Base-by-base conservation (phyloP, 108 stramenopile species). In the Discostella pseudostelligera region DNA sequence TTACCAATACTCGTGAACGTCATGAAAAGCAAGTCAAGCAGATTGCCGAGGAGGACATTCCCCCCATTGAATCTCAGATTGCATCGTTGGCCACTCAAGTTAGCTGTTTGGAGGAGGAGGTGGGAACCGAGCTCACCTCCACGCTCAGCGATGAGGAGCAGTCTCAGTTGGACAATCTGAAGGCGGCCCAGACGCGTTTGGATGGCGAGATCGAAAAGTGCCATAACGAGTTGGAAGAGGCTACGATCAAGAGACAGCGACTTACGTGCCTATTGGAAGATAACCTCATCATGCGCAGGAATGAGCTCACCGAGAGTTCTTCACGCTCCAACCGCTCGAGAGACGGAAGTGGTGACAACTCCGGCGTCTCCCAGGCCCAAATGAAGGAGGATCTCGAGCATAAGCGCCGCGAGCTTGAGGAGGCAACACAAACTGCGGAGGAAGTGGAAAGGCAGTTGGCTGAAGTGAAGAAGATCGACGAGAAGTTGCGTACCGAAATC, bases 221-320 rank as follows among this genome's bases (percentile, higher is more conserved):
- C 59, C 84, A 54, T 8, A 81, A 86, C 28, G 47, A 60, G 14
- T 81, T 98, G 8, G 89, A 85, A 40, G 73, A 82, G 5, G 74
- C 87, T 37, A 72, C 84, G 22, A 78, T 74, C 49, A 74, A 85
- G 49, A 82, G 82, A 24, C 85, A 87, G 25, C 72, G 74, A 20
- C 65, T 97, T 11, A 72, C 87, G 46, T 87, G 83, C 57, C 75
- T 86, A n/a, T 56, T 94, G 50, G 83, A 90, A 44, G 86, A 91
- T 65, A 91, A 94, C 64, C 83, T 96, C n/a, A 69, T 83, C 63
- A 88, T 81, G 63, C 83, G 89, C 16, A 85, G 77, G n/a, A 68
- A 74, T 8, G 93, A 90, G 72, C 71, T 94, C 21, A 74, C 71
- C 26, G 87, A 86, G 69, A 80, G 40, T 51, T 68, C 76, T 50